These are phyloP conservation scores for Calonectria henricotiae DNA, from an alignment of 2,329 filamentous ascomycete species.

Conservation along the genomic window DNA sequence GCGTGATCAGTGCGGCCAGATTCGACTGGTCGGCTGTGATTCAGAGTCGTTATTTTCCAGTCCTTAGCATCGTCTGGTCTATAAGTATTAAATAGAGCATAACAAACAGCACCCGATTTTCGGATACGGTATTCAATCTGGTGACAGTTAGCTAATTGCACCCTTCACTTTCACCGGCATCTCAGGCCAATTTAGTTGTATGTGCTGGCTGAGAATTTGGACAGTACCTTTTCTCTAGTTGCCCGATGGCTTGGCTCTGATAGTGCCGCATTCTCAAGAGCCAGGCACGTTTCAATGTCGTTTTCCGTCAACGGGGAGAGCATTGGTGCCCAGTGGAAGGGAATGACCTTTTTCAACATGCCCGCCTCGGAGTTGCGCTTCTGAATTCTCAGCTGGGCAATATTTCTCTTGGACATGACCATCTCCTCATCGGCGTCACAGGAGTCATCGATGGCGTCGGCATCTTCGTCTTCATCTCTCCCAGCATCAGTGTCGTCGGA, in stretches of 20 bases:
- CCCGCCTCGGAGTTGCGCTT: conserved; percentile 54
- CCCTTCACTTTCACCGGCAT: neutral
- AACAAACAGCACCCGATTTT: conserved; percentile 74
- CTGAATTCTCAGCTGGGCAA: conserved; percentile 60
- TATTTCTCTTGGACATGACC: conserved; percentile 59
- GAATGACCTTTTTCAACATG: conserved; percentile 63
- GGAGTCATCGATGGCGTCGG: conserved; percentile 60
- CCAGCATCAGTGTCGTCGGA: conserved; percentile 39
- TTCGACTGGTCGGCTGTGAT: conserved; percentile 72
- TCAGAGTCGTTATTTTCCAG: conserved; percentile 67
- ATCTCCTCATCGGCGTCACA: conserved; percentile 60
- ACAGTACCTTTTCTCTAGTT: conserved; percentile 69
- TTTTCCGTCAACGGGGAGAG: conserved; percentile 79
- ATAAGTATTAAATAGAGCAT: conserved; percentile 85
- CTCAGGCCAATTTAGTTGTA: neutral
- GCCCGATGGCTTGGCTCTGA: conserved; percentile 66
- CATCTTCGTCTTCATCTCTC: conserved; percentile 44
- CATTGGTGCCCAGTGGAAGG: conserved; percentile 74
- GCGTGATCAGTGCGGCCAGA: conserved; percentile 57
- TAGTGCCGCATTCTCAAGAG: conserved; percentile 72
- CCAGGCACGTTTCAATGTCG: conserved; percentile 74
- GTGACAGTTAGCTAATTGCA: conserved; percentile 24
- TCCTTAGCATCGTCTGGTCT: conserved; percentile 64
- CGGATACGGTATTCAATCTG: conserved; percentile 56
- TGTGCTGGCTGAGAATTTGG: neutral